Conservation (phyloP, 768 basidiomycete genomes). For the Lactarius tabidus region DNA sequence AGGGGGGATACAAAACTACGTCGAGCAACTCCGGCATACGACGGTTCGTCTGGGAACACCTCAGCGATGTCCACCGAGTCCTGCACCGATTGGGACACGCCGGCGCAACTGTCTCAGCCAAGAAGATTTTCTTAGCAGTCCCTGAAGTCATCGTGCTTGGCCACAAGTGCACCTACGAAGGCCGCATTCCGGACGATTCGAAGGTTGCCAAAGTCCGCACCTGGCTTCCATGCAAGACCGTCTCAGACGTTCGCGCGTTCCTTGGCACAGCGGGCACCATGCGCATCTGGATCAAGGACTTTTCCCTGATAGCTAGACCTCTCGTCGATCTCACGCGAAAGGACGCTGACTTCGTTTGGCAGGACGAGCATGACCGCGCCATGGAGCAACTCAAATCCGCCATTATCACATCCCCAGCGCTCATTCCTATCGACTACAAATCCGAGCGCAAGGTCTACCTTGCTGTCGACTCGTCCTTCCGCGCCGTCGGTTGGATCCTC, state of each 20-base stretch:
- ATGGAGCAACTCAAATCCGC: no score
- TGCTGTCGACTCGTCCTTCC: no score
- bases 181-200: constrained; percentile 30
- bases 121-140: neutral
- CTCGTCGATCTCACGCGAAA: neutral
- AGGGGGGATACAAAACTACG: neutral
- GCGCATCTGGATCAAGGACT: no score
- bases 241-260: constrained; percentile 30
- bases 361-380: no score
- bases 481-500: no score
- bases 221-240: constrained; percentile 26
- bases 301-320: no score
- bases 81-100: neutral
- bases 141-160: constrained; percentile 35
- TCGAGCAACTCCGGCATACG: neutral
- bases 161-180: constrained; percentile 38
- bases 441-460: no score
- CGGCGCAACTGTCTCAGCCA: neutral
- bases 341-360: no score
- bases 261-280: constrained; percentile 1
- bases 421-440: no score
- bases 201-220: constrained; percentile 29
- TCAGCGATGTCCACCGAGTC: neutral
- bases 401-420: no score
- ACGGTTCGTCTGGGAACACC: neutral